These are phyloP conservation scores for Paulownia fortunei DNA, from an alignment of 257 asterid species.

Conservation along the genomic window DNA sequence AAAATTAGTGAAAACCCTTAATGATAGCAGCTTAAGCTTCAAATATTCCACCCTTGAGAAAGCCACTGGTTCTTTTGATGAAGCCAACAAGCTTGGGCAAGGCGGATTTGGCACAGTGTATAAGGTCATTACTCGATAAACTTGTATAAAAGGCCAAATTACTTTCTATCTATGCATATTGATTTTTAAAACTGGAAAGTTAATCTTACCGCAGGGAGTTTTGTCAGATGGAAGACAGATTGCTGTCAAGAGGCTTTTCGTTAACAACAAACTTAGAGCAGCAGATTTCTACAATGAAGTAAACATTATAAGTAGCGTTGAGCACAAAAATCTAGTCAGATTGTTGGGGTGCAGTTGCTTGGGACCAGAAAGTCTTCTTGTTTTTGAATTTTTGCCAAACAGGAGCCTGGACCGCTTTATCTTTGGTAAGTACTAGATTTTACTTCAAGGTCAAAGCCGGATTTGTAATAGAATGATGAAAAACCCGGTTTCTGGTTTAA, in stretches of 20 bases:
- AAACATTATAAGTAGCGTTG: constrained; percentile 83
- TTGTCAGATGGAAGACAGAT: constrained; percentile 89
- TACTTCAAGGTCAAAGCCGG: neutral
- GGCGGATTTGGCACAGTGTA: constrained; percentile 94
- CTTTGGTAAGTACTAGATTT: constrained; percentile 57
- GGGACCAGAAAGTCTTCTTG: constrained; percentile 53
- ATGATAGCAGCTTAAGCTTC: constrained; percentile 84
- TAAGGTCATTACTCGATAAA: constrained; percentile 52
- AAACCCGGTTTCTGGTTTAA: neutral
- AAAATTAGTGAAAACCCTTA: constrained; percentile 64
- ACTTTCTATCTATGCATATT: too few species aligned
- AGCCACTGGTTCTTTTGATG: constrained; percentile 72
- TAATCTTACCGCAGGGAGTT: constrained; percentile 70
- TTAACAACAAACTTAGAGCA: constrained; percentile 87
- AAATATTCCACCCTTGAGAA: constrained; percentile 83
- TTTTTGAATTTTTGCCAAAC: constrained; percentile 45
- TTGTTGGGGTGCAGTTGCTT: constrained; percentile 90
- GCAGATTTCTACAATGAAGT: constrained; percentile 94
- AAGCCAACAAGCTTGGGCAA: constrained; percentile 80
- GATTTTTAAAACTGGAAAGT: too few species aligned
- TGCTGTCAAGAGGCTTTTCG: constrained; percentile 92
- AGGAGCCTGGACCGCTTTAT: constrained; percentile 81
- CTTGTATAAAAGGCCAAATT: too few species aligned
- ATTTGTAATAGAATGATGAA: neutral
- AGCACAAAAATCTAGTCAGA: constrained; percentile 87